Evolutionary conservation across 805 yeast genomes (phyloP).

Genomic region (Candida silvicultrix): DNA sequence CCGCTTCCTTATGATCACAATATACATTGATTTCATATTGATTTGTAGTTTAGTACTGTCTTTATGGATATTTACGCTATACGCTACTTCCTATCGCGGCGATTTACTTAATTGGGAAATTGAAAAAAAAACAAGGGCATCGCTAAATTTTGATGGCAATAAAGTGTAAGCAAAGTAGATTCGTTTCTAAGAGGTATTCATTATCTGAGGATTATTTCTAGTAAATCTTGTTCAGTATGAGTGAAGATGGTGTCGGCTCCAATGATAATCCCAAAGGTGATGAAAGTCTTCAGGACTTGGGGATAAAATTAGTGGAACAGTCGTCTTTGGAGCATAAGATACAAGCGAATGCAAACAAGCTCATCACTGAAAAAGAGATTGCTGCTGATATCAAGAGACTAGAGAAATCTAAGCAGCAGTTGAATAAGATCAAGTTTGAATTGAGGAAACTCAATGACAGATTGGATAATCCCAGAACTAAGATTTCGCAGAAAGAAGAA

Average conservation of each 20-base stretch:
- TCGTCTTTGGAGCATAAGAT: constrained; percentile 69
- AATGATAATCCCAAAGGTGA: background rate
- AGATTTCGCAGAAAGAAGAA: constrained; percentile 58
- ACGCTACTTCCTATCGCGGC: background rate
- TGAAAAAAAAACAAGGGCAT: background rate
- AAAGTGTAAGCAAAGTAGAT: too few species aligned
- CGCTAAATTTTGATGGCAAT: background rate
- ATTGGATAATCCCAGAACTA: constrained; percentile 44
- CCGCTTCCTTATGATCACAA: too few species aligned
- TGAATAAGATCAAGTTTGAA: constrained; percentile 37
- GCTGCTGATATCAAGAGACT: constrained; percentile 74
- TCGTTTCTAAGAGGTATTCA: too few species aligned
- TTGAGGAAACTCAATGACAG: constrained; percentile 41
- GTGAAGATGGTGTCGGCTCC: too few species aligned
- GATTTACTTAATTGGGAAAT: background rate
- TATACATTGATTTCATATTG: too few species aligned
- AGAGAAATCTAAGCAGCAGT: constrained; percentile 52
- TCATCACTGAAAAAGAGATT: constrained; percentile 52
- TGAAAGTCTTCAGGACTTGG: constrained; percentile 16
- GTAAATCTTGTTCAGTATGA: too few species aligned
- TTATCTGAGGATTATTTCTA: too few species aligned
- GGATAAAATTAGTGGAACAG: constrained; percentile 69
- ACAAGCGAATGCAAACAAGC: constrained; percentile 60
- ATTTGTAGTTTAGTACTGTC: too few species aligned
- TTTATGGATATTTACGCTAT: too few species aligned